A percentile compares a stretch with the other conserved stretches of the same genome.
Conservation (phyloP, 768 basidiomycete species). For the Boletus bicolor region DNA sequence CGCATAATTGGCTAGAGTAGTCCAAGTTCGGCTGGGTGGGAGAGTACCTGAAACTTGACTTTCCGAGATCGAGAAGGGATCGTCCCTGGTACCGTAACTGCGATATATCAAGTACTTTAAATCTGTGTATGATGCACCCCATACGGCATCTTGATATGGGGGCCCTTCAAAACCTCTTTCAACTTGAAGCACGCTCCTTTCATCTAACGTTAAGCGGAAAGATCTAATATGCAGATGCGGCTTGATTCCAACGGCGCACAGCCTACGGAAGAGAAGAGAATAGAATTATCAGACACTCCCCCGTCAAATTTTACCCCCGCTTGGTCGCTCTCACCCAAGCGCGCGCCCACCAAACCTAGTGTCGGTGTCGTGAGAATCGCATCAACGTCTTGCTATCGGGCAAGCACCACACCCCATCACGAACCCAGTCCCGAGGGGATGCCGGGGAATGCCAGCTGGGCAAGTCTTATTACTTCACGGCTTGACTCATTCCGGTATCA, state of each 20-base stretch:
- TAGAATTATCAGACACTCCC: slow-evolving; percentile 7
- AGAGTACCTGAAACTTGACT: slow-evolving; percentile 36
- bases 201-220: slow-evolving; percentile 38
- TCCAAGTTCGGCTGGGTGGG: slow-evolving; percentile 26
- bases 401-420: neutral
- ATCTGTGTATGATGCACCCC: slow-evolving; percentile 33
- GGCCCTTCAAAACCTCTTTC: slow-evolving; percentile 23
- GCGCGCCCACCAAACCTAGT: neutral
- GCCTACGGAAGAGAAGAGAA: slow-evolving; percentile 20
- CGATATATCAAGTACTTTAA: slow-evolving; percentile 33
- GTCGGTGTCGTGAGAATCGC: slow-evolving; percentile 12
- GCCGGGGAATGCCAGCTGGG: slow-evolving; percentile 17
- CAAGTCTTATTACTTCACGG: slow-evolving; percentile 23
- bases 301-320: slow-evolving; percentile 15
- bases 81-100: slow-evolving; percentile 36
- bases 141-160: slow-evolving; percentile 35
- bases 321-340: neutral
- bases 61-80: slow-evolving; percentile 36
- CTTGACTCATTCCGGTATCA: slow-evolving; percentile 14
- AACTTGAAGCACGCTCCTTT: slow-evolving; percentile 31
- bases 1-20: slow-evolving; percentile 25
- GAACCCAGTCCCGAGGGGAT: slow-evolving; percentile 16
- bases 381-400: slow-evolving; percentile 3
- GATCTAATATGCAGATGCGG: slow-evolving; percentile 30
- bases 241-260: slow-evolving; percentile 25